Evolutionary conservation across 2,329 filamentous ascomycete species (phyloP), one percentile per base, ranked within the genome.

Genomic region (Neonectria faginata): DNA sequence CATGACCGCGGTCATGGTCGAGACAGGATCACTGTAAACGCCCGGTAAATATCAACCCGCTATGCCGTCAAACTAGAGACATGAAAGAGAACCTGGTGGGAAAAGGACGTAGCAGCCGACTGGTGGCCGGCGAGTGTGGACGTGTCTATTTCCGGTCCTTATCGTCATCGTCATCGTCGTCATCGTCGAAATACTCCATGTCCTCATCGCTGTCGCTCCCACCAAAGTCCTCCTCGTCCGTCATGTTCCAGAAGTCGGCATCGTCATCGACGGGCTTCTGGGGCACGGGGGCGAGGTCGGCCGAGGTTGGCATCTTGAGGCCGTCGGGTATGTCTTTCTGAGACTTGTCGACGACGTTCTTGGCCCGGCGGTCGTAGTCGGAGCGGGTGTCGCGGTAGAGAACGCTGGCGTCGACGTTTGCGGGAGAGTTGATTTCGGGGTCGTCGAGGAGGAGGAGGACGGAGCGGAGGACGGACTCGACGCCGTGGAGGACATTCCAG

Each of bases 401-500:
- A 25, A 97, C 91, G 62, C 93, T 89, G 2, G 96, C 95, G 72
- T 98, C 95, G 60, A 98, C 94, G 77, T 98, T 98, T 67, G 95
- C 96, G 0, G 96, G 93, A 0, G 94, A 97, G 72, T 90, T 93
- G 74, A 97, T 93, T 79, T 99, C 95, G 14, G 95, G 93, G 73
- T 97, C 93, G 77, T 98, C 96, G 60, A 99, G 89, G 2, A 99
- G 88, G 6, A 96, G 91, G 8, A 98, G 87, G 18, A 98, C 92
- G 9, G 93, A 97, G 67, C 97, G 93, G 18, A 99, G 87, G 39
- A 99, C 94, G 2, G 94, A 97, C 81, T 98, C 96, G 52, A 97
- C 95, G 20, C 94, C 92, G 79, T 98, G 95, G 4, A 96, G 89
- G 1, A 96, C 94, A 6, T 93, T 94, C 95, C 95, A 99, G 62